These are phyloP conservation scores for Kwoniella europaea DNA, from an alignment of 768 basidiomycete species.

Conservation along the genomic window DNA sequence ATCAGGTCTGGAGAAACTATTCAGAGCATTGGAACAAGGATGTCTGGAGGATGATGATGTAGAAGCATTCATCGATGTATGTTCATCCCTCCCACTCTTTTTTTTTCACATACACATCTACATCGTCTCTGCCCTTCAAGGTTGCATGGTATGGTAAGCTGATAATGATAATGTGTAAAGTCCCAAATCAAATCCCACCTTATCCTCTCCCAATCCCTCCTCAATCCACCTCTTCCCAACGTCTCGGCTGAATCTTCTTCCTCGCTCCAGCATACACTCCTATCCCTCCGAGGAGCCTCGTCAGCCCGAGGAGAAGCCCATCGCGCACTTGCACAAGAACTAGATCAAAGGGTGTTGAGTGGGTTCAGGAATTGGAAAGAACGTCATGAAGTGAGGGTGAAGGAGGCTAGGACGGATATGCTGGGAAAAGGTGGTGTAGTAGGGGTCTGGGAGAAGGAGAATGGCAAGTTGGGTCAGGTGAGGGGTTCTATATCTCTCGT, in stretches of 20 bases:
- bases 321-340: slow-evolving; percentile 72
- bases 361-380: slow-evolving; percentile 82
- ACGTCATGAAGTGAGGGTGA: slow-evolving; percentile 72
- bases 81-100: slow-evolving; percentile 32
- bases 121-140: too few species aligned
- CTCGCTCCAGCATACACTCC: slow-evolving; percentile 44
- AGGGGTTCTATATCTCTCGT: background rate
- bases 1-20: slow-evolving; percentile 77
- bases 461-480: slow-evolving; percentile 42
- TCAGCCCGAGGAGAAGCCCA: slow-evolving; percentile 74
- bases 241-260: slow-evolving; percentile 24
- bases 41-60: slow-evolving; percentile 82
- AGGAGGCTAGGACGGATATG: slow-evolving; percentile 65
- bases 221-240: slow-evolving; percentile 65
- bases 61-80: slow-evolving; percentile 77
- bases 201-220: slow-evolving; percentile 64
- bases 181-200: slow-evolving; percentile 74
- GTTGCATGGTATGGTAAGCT: too few species aligned
- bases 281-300: slow-evolving; percentile 42
- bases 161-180: slow-evolving; percentile 58
- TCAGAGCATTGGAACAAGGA: slow-evolving; percentile 80
- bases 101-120: too few species aligned
- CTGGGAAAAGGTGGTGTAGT: slow-evolving; percentile 76
- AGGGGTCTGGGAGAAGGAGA: slow-evolving; percentile 61
- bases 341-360: slow-evolving; percentile 74